Base-by-base conservation (phyloP, 768 basidiomycete species). In the Tricholoma matsutake region DNA sequence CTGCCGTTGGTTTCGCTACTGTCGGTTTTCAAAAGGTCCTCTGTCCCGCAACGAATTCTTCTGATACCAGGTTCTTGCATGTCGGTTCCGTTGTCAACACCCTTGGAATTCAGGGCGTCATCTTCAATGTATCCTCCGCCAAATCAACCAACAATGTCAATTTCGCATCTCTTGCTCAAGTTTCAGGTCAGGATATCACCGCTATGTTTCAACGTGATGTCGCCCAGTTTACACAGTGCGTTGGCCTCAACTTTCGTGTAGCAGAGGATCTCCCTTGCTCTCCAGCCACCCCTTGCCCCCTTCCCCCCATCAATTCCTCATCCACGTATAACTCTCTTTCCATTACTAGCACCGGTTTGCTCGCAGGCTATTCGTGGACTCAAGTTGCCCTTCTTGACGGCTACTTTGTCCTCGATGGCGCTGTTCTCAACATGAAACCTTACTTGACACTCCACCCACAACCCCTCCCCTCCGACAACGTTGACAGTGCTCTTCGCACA, bases 21-120 rank as follows among this genome's bases (percentile, higher is more conserved):
- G 92, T 99, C 65, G 96, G 96, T 35, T 86, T 96, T 51, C 92
- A 97, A 76, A 87, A 87, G 67, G 92, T 94, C 49, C 84, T 99
- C 31, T 99, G 97, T 76, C 94, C 96, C 1, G 76, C 76, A 65
- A 78, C 76, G 57, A 75, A 72, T 32, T 76, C 69, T 67, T 78
- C 76, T 32, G 79, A 77, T 60, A 73, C 72, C 64, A 70, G 72
- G 57, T 87, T 84, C 67, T 71, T 84, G 25, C 74, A 81, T 47
- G 79, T 92, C 2, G 91, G 88, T 18, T 74, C 83, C 18, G 69
- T 71, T 4, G 64, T 79, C 41, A 86, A 86, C 56, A 89, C 88
- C 14, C 79, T 99, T 57, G 89, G 89, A 56, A 77, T 97, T 55
- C 80, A 84, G 39, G 97, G 97, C 18, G 75, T 77, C 73, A 78